Evolutionary conservation across 129 eudicot species (phyloP), one percentile per base, ranked within the genome.

Genomic region (Saposhnikovia divaricata): DNA sequence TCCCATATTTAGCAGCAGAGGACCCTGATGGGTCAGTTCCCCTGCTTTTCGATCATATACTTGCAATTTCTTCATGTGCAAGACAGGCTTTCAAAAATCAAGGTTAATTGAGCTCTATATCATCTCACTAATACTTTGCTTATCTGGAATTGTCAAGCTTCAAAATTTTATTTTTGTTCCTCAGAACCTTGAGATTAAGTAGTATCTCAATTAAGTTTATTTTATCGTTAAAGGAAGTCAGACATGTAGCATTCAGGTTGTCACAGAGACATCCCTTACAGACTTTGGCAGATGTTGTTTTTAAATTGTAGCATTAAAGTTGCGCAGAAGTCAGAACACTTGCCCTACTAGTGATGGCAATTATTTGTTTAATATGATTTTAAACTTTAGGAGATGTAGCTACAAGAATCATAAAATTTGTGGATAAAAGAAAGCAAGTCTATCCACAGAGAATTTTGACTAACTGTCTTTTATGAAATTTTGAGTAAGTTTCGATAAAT

Each of bases 11-110:
- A 83, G 98, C 98, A 75, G 89, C 90, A 59, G 99, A 96, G 82
- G 99, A 96, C 77, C 98, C 90, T 40, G 99, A 96, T 84, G 97
- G 94, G 73, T 93, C 99, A 15, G 99, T 96, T 59, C 99, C 99
- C 31, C 84, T 96, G 89, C 98, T 96, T 78, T 92, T 96, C 81
- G 99, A 96, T 72, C 99, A 96, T 86, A 96, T 96, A 81, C 98
- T 96, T 77, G 99, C 99, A 45, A 90, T 96, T 81, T 88, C 98
- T 74, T 92, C 98, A 74, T 88, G 95, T 90, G 99, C 99, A 42
- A 83, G 99, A 84, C 98, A 92, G 83, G 98, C 97, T 85, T 92
- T 87, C 47, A 81, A 85, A 79, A 92, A 88, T 78, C 82, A 90
- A 92, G 99, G 98, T 95, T 80, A 77, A 51, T 83, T 74, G 68